A percentile compares a stretch with the other conserved stretches of the same genome.
These are phyloP conservation scores for Dictyostelium firmibasis DNA, from an alignment of 78 protist species.

Conservation along the genomic window DNA sequence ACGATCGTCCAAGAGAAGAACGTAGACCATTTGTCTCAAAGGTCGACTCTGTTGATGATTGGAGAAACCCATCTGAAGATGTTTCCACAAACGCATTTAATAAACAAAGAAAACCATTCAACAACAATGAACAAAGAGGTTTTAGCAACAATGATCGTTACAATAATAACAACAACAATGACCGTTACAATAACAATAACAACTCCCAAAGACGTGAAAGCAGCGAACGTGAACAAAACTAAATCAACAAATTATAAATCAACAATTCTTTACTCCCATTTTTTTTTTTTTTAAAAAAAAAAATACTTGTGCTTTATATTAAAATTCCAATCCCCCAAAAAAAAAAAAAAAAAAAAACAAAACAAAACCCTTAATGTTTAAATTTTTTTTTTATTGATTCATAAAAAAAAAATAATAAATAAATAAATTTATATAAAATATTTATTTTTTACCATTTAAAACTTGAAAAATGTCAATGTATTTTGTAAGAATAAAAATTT, in stretches of 20 bases:
- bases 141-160: neutral
- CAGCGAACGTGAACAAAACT: neutral
- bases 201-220: neutral
- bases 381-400: neutral
- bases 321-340: neutral
- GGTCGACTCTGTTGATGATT: slow-evolving; percentile 41
- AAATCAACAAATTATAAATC: neutral
- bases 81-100: slow-evolving; percentile 52
- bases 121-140: neutral
- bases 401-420: neutral
- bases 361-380: neutral
- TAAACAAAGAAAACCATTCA: neutral
- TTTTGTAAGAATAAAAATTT: too few relatives aligned
- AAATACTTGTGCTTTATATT: neutral
- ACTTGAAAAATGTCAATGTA: too few relatives aligned
- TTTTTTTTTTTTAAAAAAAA: too few relatives aligned
- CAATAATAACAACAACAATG: neutral
- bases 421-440: neutral
- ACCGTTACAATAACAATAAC: neutral
- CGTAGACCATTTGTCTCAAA: slow-evolving; percentile 19
- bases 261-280: neutral
- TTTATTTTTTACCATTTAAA: neutral
- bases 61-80: slow-evolving; percentile 44
- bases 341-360: neutral
- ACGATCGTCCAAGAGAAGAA: slow-evolving; percentile 2